Evolutionary conservation across 1,284 basidiomycete genomes (phyloP).

Genomic region (Puccinia hordei): DNA sequence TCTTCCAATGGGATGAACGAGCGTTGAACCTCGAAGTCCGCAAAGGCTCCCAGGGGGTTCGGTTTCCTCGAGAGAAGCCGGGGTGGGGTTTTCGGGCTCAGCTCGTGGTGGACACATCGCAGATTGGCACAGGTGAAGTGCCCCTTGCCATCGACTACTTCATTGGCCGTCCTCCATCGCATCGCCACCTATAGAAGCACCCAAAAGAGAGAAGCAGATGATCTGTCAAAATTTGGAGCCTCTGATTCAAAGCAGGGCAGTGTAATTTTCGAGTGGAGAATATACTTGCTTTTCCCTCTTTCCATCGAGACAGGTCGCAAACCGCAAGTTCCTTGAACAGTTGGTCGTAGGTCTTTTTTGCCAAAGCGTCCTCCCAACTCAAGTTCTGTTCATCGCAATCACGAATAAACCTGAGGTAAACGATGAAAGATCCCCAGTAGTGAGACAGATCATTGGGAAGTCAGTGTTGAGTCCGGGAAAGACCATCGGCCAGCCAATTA

Average conservation of each 20-base stretch:
- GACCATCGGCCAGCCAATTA: background rate
- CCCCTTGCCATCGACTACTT: constrained; percentile 49
- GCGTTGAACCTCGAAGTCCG: constrained; percentile 24
- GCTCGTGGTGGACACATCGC: constrained; percentile 41
- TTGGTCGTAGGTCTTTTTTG: constrained; percentile 49
- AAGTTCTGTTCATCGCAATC: constrained; percentile 44
- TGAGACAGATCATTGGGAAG: background rate
- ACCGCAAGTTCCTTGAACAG: constrained; percentile 49
- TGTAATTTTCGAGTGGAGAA: background rate
- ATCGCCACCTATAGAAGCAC: constrained; percentile 39
- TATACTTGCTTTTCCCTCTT: constrained; percentile 49
- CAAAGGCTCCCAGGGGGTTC: background rate
- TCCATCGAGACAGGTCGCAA: constrained; percentile 47
- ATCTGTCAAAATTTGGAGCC: background rate
- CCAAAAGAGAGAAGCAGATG: background rate
- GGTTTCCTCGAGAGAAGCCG: background rate
- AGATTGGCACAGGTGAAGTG: constrained; percentile 46
- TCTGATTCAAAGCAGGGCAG: background rate
- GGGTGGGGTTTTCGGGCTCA: background rate
- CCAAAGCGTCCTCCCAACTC: constrained; percentile 48
- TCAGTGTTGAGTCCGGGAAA: background rate
- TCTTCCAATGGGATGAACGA: constrained; percentile 41
- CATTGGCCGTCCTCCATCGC: constrained; percentile 48
- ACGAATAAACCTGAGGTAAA: constrained; percentile 47
- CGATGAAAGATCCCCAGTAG: background rate